phyloP scores from a whole-genome alignment of 2,329 filamentous ascomycete species.

The Cladophialophora yegresii region DNA sequence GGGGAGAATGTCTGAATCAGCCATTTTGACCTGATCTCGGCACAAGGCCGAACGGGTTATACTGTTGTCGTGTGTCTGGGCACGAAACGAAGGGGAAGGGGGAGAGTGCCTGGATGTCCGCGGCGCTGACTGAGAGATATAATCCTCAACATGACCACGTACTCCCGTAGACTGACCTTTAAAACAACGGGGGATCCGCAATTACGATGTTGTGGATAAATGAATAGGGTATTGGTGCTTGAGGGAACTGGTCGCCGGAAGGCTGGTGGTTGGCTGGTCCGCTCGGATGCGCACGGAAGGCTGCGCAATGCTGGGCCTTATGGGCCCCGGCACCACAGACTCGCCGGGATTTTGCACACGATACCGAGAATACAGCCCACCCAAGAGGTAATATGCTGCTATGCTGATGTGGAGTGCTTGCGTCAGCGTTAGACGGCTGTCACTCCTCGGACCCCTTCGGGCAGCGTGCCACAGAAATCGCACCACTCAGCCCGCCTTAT shows the following conservation, averaged over 20 bases:
- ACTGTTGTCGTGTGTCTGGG: constrained; percentile 1
- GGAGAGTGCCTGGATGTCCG: background rate
- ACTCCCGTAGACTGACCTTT: constrained; percentile 4
- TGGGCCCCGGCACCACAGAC: background rate
- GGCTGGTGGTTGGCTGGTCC: constrained; percentile 22
- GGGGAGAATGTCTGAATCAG: constrained; percentile 22
- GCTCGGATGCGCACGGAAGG: constrained; percentile 32
- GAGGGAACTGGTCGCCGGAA: constrained; percentile 5
- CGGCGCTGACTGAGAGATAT: constrained; percentile 17
- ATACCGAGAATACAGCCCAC: background rate
- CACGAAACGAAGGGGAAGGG: constrained; percentile 7
- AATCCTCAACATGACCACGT: constrained; percentile 15
- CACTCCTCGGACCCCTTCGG: constrained; percentile 13
- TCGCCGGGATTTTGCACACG: background rate
- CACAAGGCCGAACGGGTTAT: background rate
- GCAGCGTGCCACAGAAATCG: constrained; percentile 15
- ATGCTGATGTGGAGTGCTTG: constrained; percentile 25
- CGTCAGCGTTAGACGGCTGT: constrained; percentile 25
- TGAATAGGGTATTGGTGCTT: constrained; percentile 8
- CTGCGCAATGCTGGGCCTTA: constrained; percentile 10
- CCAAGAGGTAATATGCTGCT: background rate
- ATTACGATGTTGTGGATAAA: constrained; percentile 17
- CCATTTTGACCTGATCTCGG: constrained; percentile 11
- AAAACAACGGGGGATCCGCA: constrained; percentile 13
- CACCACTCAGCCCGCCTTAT: constrained; percentile 9